Evolutionary conservation across 2,329 filamentous ascomycete species (phyloP).

Genomic region (Colletotrichum magnum): DNA sequence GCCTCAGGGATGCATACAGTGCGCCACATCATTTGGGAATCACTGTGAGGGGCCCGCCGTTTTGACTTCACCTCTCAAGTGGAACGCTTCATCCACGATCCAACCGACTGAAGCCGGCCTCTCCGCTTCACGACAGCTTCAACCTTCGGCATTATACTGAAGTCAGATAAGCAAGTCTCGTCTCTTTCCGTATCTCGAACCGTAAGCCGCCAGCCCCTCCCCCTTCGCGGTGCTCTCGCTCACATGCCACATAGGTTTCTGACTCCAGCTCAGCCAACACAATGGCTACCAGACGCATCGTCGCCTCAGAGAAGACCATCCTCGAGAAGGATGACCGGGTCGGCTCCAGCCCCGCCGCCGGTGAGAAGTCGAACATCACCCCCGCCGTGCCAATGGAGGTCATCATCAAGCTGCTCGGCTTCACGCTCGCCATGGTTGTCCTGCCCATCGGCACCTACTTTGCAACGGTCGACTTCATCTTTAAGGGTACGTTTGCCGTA

Average conservation of each 20-base stretch:
- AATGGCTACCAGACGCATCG: slow-evolving; percentile 80
- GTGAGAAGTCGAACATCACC: slow-evolving; percentile 78
- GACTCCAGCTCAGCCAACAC: slow-evolving; percentile 40
- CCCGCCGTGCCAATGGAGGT: slow-evolving; percentile 89
- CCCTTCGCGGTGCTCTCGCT: not conserved
- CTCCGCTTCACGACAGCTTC: slow-evolving; percentile 7
- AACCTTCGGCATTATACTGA: not conserved
- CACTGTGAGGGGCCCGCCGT: slow-evolving; percentile 23
- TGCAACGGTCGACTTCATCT: slow-evolving; percentile 80
- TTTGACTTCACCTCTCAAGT: slow-evolving; percentile 31
- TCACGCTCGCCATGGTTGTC: slow-evolving; percentile 92
- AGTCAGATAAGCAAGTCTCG: not conserved
- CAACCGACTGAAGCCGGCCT: slow-evolving; percentile 6
- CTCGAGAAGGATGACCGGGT: slow-evolving; percentile 71
- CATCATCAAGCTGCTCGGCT: slow-evolving; percentile 89
- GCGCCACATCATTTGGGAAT: not conserved
- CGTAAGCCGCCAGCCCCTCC: not conserved
- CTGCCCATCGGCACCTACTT: slow-evolving; percentile 93
- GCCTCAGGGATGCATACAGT: slow-evolving; percentile 9
- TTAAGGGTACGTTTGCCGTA: slow-evolving; percentile 72
- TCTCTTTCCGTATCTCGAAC: not conserved
- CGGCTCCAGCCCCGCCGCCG: slow-evolving; percentile 55
- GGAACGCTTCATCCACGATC: not conserved
- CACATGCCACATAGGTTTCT: not conserved
- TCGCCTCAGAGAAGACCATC: slow-evolving; percentile 75